Evolutionary conservation across 768 basidiomycete genomes (phyloP), one percentile per base, ranked within the genome.

Genomic region (Termitomyces sp.): DNA sequence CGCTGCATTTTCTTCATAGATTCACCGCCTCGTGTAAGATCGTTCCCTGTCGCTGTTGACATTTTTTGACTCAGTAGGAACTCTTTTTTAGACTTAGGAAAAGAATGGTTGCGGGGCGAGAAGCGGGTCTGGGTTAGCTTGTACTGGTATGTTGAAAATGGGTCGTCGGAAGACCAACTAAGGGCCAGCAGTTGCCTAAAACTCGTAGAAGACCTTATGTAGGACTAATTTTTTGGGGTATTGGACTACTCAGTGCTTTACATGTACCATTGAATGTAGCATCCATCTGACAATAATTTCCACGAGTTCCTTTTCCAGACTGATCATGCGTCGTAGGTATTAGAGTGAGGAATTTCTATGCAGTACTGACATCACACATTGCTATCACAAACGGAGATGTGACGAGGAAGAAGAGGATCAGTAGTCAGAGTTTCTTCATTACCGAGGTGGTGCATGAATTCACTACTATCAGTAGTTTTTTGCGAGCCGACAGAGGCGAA

Each of bases 111-210:
- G 17, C 55, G 61, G 12, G 46, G 36, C 3, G 60, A 66, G 42
- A 51, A 25, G 32, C n/a, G 34, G 34, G 47, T 65, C 40, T 58
- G 46, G 38, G 37, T 34, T 20, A 59, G 58, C 38, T 38, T 66
- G 15, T 47, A 25, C 42, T 66, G 66, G 66, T 65, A 62, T 50
- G 56, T 50, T 10, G 66, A 66, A n/a, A 57, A 66, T 29, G 66
- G 66, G 42, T 60, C 63, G 17, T 59, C 55, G 15, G 65, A 66
- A 34, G 63, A 66, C 31, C 63, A 59, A 12, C 47, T 11, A 4
- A 43, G 65, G 40, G 65, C 65, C 43, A 42, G 29, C 3, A 47
- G 51, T 37, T 63, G 62, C 46, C 51, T 63, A 32, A 59, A 61
- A 38, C 31, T 48, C 25, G 61, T 63, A 34, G 31, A 52, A 38